Evolutionary conservation across 192 early-diverging fungal species (phyloP).

Genomic region (Geranomyces variabilis): DNA sequence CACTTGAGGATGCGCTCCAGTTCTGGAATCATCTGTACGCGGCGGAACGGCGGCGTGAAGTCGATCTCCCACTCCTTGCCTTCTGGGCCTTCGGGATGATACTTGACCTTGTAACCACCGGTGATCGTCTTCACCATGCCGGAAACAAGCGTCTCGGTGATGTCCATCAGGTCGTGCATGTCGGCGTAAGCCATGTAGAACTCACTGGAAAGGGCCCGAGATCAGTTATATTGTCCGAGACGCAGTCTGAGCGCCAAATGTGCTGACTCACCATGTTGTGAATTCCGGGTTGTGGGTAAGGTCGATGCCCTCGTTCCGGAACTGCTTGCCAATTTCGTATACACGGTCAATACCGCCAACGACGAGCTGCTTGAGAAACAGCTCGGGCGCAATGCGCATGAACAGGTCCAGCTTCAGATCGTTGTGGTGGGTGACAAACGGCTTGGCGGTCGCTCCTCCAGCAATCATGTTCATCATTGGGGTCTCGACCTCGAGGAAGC

Average conservation of each 20-base stretch:
- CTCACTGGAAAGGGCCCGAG: slow-evolving; percentile 51
- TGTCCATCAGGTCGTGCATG: slow-evolving; percentile 94
- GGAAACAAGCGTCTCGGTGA: slow-evolving; percentile 85
- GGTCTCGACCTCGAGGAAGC: slow-evolving; percentile 99
- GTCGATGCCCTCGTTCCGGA: slow-evolving; percentile 99
- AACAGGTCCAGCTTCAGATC: slow-evolving; percentile 98
- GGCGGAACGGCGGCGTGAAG: slow-evolving; percentile 95
- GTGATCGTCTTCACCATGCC: slow-evolving; percentile 94
- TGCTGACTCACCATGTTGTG: slow-evolving; percentile 72
- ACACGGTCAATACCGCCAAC: slow-evolving; percentile 98
- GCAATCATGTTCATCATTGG: slow-evolving; percentile 99
- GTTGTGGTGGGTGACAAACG: slow-evolving; percentile 99
- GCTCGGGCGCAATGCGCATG: slow-evolving; percentile 98
- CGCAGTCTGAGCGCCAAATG: neutral
- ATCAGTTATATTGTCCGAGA: neutral
- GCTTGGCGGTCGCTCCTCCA: slow-evolving; percentile 96
- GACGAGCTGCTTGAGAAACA: slow-evolving; percentile 97
- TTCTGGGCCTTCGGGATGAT: slow-evolving; percentile 89
- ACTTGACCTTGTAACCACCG: slow-evolving; percentile 88
- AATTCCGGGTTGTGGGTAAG: slow-evolving; percentile 99
- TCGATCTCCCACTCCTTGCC: slow-evolving; percentile 84
- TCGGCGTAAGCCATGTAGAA: slow-evolving; percentile 99
- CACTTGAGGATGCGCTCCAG: slow-evolving; percentile 87
- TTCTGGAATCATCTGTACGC: slow-evolving; percentile 89
- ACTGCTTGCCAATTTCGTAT: slow-evolving; percentile 98